These are phyloP conservation scores for Dalbergia oliveri DNA, from an alignment of 306 rosid species.

Conservation along the genomic window DNA sequence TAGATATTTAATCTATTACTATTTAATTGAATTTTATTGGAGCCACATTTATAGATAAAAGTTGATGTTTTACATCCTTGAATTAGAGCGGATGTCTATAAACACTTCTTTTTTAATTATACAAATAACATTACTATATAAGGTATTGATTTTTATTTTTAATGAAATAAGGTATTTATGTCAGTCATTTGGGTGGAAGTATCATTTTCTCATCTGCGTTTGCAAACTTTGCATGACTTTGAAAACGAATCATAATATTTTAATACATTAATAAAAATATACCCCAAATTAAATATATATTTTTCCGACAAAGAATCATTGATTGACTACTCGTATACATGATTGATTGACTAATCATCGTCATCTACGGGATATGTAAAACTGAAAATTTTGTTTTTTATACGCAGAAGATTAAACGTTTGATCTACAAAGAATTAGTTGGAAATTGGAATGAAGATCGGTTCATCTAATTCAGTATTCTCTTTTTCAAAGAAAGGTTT, in stretches of 20 bases:
- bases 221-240: neutral
- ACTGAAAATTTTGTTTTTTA: neutral
- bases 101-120: no score
- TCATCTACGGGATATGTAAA: neutral
- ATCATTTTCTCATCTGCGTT: neutral
- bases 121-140: no score
- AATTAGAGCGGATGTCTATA: no score
- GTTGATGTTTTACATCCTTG: no score
- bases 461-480: no score
- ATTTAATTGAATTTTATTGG: no score
- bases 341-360: neutral
- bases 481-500: no score
- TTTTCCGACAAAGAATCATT: neutral
- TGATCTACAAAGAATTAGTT: neutral
- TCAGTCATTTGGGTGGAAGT: no score
- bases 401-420: neutral
- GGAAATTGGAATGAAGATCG: neutral
- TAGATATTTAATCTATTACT: no score
- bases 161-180: no score
- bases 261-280: neutral
- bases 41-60: no score
- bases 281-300: neutral
- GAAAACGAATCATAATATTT: neutral
- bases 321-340: neutral
- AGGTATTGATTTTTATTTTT: no score